These are phyloP conservation scores for Saccharomyces hybrid DNA, from an alignment of 1,139 yeast genomes.

Conservation along the genomic window DNA sequence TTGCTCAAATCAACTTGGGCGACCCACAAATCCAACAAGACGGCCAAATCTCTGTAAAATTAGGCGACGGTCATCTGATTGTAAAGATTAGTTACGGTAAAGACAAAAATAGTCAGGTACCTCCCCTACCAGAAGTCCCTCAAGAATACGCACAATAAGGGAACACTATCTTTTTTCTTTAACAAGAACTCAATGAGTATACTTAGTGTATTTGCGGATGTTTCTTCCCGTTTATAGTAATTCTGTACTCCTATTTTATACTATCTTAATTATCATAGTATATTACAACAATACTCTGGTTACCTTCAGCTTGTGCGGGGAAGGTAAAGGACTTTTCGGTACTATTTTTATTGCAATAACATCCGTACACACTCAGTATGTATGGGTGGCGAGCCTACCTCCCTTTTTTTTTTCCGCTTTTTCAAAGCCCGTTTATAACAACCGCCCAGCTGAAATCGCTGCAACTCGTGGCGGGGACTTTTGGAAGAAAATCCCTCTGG, in stretches of 20 bases:
- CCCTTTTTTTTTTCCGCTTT: too few species aligned
- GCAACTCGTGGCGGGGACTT: too few species aligned
- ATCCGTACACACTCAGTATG: too few species aligned
- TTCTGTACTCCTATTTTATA: not conserved
- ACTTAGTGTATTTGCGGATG: not conserved
- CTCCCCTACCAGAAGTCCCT: constrained; percentile 16
- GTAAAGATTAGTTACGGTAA: constrained; percentile 23
- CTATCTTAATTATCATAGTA: not conserved
- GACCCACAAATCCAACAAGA: constrained; percentile 28
- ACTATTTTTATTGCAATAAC: too few species aligned
- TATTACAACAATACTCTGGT: too few species aligned
- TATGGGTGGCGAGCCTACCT: too few species aligned
- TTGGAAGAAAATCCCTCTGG: too few species aligned
- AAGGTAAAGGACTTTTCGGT: too few species aligned
- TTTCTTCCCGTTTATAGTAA: not conserved
- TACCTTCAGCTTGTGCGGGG: too few species aligned
- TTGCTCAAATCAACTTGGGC: constrained; percentile 34
- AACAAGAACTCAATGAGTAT: too few species aligned
- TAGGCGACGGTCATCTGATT: constrained; percentile 28
- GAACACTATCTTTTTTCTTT: not conserved
- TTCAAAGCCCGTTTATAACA: too few species aligned
- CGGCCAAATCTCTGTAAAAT: constrained; percentile 26
- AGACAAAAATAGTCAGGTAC: constrained; percentile 15
- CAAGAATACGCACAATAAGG: constrained; percentile 6
- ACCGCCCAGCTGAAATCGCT: too few species aligned